A percentile compares a stretch with the other conserved stretches of the same genome.
Evolutionary conservation across 345 rosid species (phyloP).

Genomic region (Linum usitatissimum): DNA sequence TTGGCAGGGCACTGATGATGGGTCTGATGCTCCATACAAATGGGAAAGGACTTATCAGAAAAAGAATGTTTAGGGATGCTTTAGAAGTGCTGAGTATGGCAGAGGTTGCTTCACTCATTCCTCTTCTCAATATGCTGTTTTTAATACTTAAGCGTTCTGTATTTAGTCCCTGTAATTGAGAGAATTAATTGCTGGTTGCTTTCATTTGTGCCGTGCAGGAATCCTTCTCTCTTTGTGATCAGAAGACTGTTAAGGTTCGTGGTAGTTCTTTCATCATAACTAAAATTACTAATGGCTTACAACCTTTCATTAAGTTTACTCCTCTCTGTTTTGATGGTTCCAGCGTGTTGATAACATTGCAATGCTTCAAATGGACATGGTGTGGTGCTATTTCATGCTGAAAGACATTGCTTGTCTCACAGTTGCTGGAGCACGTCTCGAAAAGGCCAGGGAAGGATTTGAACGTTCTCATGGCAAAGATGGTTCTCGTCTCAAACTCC

Average conservation of each 20-base stretch:
- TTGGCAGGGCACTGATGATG: slow-evolving; percentile 75
- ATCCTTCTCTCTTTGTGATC: slow-evolving; percentile 78
- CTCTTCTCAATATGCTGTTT: not conserved
- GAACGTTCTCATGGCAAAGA: slow-evolving; percentile 92
- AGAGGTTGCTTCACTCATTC: slow-evolving; percentile 43
- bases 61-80: slow-evolving; percentile 59
- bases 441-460: slow-evolving; percentile 78
- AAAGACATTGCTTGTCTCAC: slow-evolving; percentile 73
- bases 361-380: slow-evolving; percentile 91
- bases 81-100: slow-evolving; percentile 85
- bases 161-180: not conserved
- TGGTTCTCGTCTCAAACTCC: slow-evolving; percentile 67
- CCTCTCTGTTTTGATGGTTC: slow-evolving; percentile 13
- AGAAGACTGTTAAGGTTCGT: slow-evolving; percentile 66
- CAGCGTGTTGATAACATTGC: slow-evolving; percentile 87
- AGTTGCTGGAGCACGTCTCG: slow-evolving; percentile 75
- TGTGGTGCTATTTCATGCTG: slow-evolving; percentile 95
- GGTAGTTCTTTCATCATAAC: slow-evolving; percentile 10
- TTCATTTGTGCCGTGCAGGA: slow-evolving; percentile 38
- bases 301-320: not conserved
- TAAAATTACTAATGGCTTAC: not conserved
- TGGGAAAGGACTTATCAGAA: slow-evolving; percentile 54
- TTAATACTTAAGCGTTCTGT: too few species aligned
- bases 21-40: slow-evolving; percentile 86
- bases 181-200: slow-evolving; percentile 6